These are phyloP conservation scores for Extremus antarcticus DNA, from an alignment of 495 filamentous ascomycete genomes.

Conservation along the genomic window DNA sequence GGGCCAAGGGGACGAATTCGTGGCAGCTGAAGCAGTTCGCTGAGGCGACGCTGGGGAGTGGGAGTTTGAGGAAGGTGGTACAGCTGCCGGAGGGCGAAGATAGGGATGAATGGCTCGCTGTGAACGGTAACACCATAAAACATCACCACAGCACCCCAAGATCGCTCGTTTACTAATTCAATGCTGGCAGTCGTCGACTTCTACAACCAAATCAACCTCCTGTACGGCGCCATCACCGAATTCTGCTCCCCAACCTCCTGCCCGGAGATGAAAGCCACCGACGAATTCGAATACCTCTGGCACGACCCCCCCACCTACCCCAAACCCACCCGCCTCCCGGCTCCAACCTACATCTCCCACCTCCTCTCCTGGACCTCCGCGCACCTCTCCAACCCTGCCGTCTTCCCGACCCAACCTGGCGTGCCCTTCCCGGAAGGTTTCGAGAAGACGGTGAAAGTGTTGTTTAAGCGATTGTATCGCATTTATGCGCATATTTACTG, in stretches of 20 bases:
- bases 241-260: constrained; percentile 96
- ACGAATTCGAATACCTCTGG: constrained; percentile 99
- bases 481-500: constrained; percentile 99
- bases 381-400: constrained; percentile 89
- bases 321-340: constrained; percentile 93
- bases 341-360: constrained; percentile 94
- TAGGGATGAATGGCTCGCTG: constrained; percentile 92
- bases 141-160: background rate
- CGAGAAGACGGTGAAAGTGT: constrained; percentile 71
- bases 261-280: constrained; percentile 98
- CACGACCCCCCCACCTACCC: constrained; percentile 90
- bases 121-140: constrained; percentile 56
- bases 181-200: constrained; percentile 91
- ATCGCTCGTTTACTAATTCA: constrained; percentile 1
- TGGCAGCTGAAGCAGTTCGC: constrained; percentile 97
- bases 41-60: constrained; percentile 89
- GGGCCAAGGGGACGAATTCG: constrained; percentile 80
- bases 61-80: constrained; percentile 89
- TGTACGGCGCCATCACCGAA: constrained; percentile 97
- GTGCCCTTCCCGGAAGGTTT: constrained; percentile 94
- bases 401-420: constrained; percentile 88
- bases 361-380: constrained; percentile 92
- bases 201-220: constrained; percentile 98
- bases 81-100: constrained; percentile 95
- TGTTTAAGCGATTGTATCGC: constrained; percentile 97